Conservation (phyloP, 2,329 filamentous ascomycete species). For the Chaetoscypha palmicola region DNA sequence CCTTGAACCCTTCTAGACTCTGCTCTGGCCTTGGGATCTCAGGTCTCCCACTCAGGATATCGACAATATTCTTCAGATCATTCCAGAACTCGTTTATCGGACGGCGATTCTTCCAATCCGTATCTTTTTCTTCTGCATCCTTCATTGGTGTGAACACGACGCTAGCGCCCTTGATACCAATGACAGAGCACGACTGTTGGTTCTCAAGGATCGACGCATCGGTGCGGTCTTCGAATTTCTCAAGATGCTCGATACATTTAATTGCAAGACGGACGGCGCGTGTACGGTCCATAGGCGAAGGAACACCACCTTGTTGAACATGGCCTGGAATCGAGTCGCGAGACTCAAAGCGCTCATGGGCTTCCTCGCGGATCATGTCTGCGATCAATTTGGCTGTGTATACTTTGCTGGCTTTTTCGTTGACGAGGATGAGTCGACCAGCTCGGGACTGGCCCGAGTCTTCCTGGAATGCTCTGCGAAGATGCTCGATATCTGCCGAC, state of each 20-base stretch:
- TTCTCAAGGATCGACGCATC: constrained; percentile 65
- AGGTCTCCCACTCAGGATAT: constrained; percentile 73
- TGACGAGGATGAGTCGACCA: constrained; percentile 91
- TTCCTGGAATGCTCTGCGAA: constrained; percentile 75
- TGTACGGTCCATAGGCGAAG: constrained; percentile 92
- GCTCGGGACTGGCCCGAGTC: constrained; percentile 86
- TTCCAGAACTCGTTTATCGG: constrained; percentile 85
- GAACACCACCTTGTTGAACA: constrained; percentile 88
- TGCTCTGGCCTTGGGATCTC: constrained; percentile 38
- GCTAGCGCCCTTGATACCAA: constrained; percentile 84
- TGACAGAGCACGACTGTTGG: constrained; percentile 68
- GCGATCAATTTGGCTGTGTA: constrained; percentile 92
- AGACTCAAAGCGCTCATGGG: constrained; percentile 84
- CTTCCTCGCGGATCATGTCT: constrained; percentile 91
- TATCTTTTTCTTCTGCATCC: constrained; percentile 73
- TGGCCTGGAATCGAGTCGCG: constrained; percentile 88
- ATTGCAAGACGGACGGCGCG: constrained; percentile 87
- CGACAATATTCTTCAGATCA: constrained; percentile 69
- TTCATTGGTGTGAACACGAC: constrained; percentile 83
- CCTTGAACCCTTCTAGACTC: constrained; percentile 43
- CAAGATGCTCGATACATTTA: constrained; percentile 88
- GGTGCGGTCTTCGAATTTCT: constrained; percentile 62
- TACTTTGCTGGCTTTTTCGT: constrained; percentile 85
- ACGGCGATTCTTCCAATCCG: constrained; percentile 86
- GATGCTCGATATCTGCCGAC: constrained; percentile 78